Evolutionary conservation across 371 early-diverging fungal species (phyloP), one percentile per base, ranked within the genome.

Genomic region (Gilbertella persicaria): DNA sequence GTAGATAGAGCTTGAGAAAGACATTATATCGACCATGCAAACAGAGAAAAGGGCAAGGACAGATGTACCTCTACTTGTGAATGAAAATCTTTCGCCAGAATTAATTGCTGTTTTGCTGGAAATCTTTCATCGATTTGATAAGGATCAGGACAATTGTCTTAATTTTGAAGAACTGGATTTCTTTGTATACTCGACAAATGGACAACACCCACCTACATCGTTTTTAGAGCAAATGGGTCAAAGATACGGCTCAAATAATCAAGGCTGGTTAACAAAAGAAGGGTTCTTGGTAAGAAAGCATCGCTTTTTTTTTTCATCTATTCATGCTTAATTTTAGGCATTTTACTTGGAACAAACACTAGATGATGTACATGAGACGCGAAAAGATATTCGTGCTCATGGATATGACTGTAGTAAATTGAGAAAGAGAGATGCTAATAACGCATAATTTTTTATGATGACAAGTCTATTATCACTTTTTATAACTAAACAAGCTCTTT

Each of bases 291-390:
- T 72, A 55, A 53, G 45, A 21, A 13, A 1, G 13, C 23, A 17
- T 9, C 1, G 25, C 16, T 10, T 21, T 14, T 33, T 17, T 52
- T 12, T 20, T 9, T 13, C 10, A n/a, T 28, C 28, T 5, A 4
- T 4, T 28, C 5, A 28, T 28, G 8, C n/a, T 33, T 13, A 2
- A 33, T 33, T 2, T 33, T 41, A 72, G 73, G 79, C 75, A 42
- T 84, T 84, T 52, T 84, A 80, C 57, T 62, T 81, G 48, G 82
- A 84, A 40, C 84, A 84, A 57, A 81, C 84, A 0, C 52, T 84
- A 23, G 84, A 73, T 46, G 84, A 84, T 45, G 76, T 77, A 4
- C 66, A 73, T n/a, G 84, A 84, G 59, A 84, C 84, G 1, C 66
- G 78, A 45, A 75, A 75, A 14, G 84, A 84, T 53, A 64, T 84